Percentiles rank a stretch among this genome's conserved stretches.
Evolutionary conservation across 1,284 basidiomycete genomes (phyloP).

Genomic region (Irpex rosettiformis): DNA sequence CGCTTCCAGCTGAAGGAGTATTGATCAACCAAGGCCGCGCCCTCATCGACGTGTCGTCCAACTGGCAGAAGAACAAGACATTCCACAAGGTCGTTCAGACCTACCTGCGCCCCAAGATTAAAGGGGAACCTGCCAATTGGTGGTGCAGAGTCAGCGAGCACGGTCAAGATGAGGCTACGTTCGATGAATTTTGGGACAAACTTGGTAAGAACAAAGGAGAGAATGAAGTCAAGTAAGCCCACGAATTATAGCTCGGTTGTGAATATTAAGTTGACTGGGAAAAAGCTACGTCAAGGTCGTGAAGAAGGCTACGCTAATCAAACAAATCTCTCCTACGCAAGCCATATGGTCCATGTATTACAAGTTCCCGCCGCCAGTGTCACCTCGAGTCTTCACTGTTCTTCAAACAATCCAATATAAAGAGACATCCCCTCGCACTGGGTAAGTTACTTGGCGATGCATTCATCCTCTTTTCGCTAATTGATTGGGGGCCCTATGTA

Average conservation of each 20-base stretch:
- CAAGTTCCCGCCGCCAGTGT: conserved; percentile 64
- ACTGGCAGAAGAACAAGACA: conserved; percentile 67
- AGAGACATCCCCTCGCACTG: conserved; percentile 46
- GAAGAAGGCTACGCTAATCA: conserved; percentile 58
- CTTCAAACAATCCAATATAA: conserved; percentile 57
- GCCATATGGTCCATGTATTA: conserved; percentile 73
- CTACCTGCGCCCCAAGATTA: conserved; percentile 44
- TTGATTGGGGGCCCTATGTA: too few relatives aligned
- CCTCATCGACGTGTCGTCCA: conserved; percentile 49
- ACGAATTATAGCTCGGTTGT: background rate
- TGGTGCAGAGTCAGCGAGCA: conserved; percentile 66
- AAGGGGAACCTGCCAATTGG: conserved; percentile 59
- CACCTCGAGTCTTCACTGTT: conserved; percentile 73
- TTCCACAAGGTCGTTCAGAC: conserved; percentile 57
- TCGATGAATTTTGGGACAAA: conserved; percentile 69
- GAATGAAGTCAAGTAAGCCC: conserved; percentile 63
- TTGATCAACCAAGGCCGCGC: conserved; percentile 50
- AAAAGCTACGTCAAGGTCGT: conserved; percentile 62
- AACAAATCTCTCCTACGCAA: conserved; percentile 57
- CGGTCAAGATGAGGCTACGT: conserved; percentile 56
- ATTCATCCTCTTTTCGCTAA: background rate
- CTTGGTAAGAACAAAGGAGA: conserved; percentile 61
- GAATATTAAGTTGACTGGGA: background rate
- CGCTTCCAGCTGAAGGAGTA: conserved; percentile 55
- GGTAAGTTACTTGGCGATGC: conserved; percentile 36